Percentiles rank a stretch among this genome's conserved stretches.
Conservation (phyloP, 2,329 filamentous ascomycete species). For the Fusarium cyanostomum region DNA sequence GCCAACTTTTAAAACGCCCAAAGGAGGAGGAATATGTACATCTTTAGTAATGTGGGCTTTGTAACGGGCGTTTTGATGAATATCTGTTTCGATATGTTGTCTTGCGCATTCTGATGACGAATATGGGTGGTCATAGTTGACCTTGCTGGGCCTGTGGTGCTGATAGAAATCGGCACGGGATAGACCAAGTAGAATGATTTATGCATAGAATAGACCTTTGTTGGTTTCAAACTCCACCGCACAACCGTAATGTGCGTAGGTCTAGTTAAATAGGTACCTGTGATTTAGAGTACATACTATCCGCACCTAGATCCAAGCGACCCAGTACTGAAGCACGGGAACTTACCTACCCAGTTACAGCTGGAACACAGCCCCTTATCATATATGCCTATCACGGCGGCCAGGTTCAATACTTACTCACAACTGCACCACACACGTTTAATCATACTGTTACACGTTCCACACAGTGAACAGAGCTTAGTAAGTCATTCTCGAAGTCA, state of each 20-base stretch:
- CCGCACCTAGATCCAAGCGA: too few relatives aligned
- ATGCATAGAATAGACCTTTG: slow-evolving; percentile 38
- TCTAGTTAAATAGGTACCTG: neutral
- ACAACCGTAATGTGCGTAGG: neutral
- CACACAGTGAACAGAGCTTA: neutral
- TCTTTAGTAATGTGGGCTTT: slow-evolving; percentile 29
- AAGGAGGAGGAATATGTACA: slow-evolving; percentile 23
- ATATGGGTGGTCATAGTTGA: slow-evolving; percentile 24
- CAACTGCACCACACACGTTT: too few relatives aligned
- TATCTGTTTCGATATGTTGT: slow-evolving; percentile 40
- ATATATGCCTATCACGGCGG: neutral
- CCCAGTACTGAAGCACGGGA: too few relatives aligned
- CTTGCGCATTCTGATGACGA: slow-evolving; percentile 35
- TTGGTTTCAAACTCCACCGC: slow-evolving; percentile 1
- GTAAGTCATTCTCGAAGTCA: neutral
- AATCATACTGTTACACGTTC: neutral
- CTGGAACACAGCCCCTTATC: too few relatives aligned
- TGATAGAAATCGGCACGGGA: slow-evolving; percentile 27
- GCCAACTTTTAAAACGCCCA: slow-evolving; percentile 71
- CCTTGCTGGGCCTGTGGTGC: slow-evolving; percentile 14
- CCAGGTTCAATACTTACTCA: neutral
- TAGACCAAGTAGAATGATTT: slow-evolving; percentile 30
- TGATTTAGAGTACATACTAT: too few relatives aligned
- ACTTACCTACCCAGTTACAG: too few relatives aligned
- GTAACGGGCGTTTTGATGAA: slow-evolving; percentile 42